Percentiles rank a stretch among this genome's conserved stretches.
phyloP scores from a whole-genome alignment of 306 rosid genomes.

The Astragalus glycyphyllos region DNA sequence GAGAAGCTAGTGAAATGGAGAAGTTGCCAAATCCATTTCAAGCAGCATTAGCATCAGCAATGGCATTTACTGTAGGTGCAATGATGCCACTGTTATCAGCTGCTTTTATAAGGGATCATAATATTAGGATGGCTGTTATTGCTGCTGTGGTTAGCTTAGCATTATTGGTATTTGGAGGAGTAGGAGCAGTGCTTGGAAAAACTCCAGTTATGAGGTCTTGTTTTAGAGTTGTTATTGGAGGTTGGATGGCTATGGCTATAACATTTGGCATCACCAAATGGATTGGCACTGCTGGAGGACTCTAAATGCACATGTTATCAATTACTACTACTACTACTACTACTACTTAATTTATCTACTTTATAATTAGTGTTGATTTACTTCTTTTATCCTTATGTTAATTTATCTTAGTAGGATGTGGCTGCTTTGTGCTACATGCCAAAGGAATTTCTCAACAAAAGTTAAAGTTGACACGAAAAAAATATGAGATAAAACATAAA shows the following conservation, averaged over 20 bases:
- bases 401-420: no score
- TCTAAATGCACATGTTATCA: constrained; percentile 39
- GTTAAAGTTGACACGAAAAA: no score
- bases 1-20: constrained; percentile 42
- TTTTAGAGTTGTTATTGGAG: constrained; percentile 64
- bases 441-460: no score
- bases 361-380: no score
- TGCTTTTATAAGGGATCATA: constrained; percentile 50
- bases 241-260: constrained; percentile 81
- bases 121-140: constrained; percentile 56
- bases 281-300: constrained; percentile 44
- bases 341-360: no score
- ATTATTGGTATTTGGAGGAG: constrained; percentile 58
- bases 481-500: no score
- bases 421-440: no score
- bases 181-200: constrained; percentile 65
- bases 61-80: constrained; percentile 70
- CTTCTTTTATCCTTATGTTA: no score
- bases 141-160: constrained; percentile 53
- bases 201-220: constrained; percentile 60
- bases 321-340: not conserved
- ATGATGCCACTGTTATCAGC: constrained; percentile 69
- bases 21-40: constrained; percentile 68
- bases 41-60: constrained; percentile 72
- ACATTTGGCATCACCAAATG: constrained; percentile 74